Evolutionary conservation across 805 yeast genomes (phyloP).

Genomic region (Pichia nanzhaoensis): DNA sequence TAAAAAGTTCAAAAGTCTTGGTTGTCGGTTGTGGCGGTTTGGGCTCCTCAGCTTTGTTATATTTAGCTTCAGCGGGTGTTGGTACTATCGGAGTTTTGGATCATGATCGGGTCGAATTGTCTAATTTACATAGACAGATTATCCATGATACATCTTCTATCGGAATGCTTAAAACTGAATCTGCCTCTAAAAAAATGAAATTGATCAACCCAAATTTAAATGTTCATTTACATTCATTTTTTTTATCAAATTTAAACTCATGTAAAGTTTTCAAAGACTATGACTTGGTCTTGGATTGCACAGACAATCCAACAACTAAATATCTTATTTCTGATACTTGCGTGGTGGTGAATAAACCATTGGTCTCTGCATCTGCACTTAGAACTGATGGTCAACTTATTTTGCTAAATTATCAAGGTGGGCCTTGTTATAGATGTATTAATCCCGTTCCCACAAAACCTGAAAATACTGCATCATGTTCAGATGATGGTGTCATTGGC

Average conservation of each 20-base stretch:
- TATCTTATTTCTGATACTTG: slow-evolving; percentile 83
- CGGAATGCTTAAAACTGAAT: slow-evolving; percentile 69
- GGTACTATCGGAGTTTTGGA: slow-evolving; percentile 85
- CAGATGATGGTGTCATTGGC: slow-evolving; percentile 92
- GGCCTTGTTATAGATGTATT: slow-evolving; percentile 94
- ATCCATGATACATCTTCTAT: slow-evolving; percentile 62
- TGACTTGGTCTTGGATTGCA: slow-evolving; percentile 84
- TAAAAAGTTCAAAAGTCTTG: slow-evolving; percentile 54
- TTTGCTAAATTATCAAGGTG: slow-evolving; percentile 61
- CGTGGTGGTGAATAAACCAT: slow-evolving; percentile 58
- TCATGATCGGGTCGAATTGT: slow-evolving; percentile 72
- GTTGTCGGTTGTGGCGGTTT: slow-evolving; percentile 97
- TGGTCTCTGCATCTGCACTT: slow-evolving; percentile 89
- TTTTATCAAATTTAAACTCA: slow-evolving; percentile 51
- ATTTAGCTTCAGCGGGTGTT: slow-evolving; percentile 82
- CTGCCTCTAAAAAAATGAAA: slow-evolving; percentile 55
- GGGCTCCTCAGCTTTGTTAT: slow-evolving; percentile 86
- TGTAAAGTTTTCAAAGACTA: slow-evolving; percentile 54
- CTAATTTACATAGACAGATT: slow-evolving; percentile 87
- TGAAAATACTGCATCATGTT: slow-evolving; percentile 72
- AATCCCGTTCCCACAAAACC: slow-evolving; percentile 90
- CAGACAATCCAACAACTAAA: slow-evolving; percentile 86
- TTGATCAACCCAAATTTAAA: slow-evolving; percentile 63
- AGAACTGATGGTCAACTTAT: slow-evolving; percentile 87
- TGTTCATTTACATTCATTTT: slow-evolving; percentile 44